Base-by-base conservation (phyloP, 371 early-diverging fungal genomes). In the Nosema muscidifuracis region DNA sequence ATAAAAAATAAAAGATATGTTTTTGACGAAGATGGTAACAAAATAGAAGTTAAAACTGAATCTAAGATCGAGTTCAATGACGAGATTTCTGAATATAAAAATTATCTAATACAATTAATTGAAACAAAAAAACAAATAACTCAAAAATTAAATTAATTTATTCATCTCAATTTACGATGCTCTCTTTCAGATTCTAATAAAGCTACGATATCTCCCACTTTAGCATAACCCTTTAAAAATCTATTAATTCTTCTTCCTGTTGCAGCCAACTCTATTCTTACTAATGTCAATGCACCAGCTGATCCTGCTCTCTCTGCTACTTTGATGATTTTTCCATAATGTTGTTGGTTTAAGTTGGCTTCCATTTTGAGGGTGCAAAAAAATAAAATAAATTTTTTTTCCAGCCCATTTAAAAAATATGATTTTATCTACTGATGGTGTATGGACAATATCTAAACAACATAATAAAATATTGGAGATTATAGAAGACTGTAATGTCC, bases 131-230 rank as follows among this genome's bases (percentile, higher is more conserved):
- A 50, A 34, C 34, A 69, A 61, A 51, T 69, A n/a, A 18, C 18
- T 16, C 33, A 58, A 0, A 44, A 50, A 42, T 43, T 67, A 1
- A 18, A 67, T n/a, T 30, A 47, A 58, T 61, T 69, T 69, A 69
- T 44, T 76, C 71, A 78, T 74, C 80, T 78, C 57, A 76, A 67
- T 61, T 67, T 78, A 71, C 80, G 78, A 36, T 77, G 77, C 47
- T 84, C 84, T 71, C 84, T 77, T 33, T 81, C 84, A 42, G 78
- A 80, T 22, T 84, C 84, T 55, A 80, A 50, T 36, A 84, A 65
- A 30, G 74, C 65, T 40, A 84, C 28, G 16, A 71, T 44, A 61
- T 84, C 82, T 55, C 84, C 84, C 15, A 67, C 73, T 53, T 53
- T 42, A 9, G 82, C 69, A 15, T 81, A 78, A 0, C 84, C 84